phyloP scores from a whole-genome alignment of 805 yeast genomes.

The Ascoidea rubescens region DNA sequence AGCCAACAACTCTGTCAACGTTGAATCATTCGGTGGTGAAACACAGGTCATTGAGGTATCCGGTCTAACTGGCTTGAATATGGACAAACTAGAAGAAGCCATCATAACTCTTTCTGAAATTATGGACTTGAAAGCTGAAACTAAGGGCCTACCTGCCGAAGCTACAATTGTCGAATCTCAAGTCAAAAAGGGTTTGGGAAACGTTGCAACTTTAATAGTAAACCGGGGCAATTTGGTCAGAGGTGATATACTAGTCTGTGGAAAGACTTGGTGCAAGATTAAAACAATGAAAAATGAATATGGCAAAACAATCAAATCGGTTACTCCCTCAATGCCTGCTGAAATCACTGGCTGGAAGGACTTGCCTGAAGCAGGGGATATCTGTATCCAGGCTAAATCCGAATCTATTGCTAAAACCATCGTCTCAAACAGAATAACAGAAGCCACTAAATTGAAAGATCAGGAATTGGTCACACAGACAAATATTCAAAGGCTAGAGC shows the following conservation, averaged over 20 bases:
- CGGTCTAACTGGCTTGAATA: constrained; percentile 80
- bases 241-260: constrained; percentile 74
- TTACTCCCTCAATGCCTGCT: constrained; percentile 82
- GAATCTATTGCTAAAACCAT: constrained; percentile 72
- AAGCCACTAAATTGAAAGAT: constrained; percentile 39
- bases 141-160: constrained; percentile 37
- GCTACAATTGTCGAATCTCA: constrained; percentile 88
- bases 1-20: constrained; percentile 62
- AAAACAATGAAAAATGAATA: constrained; percentile 62
- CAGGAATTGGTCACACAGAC: constrained; percentile 53
- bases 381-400: constrained; percentile 57
- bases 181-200: constrained; percentile 70
- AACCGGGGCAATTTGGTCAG: constrained; percentile 61
- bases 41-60: constrained; percentile 80
- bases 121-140: constrained; percentile 57
- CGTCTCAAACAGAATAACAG: constrained; percentile 43
- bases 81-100: constrained; percentile 83
- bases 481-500: constrained; percentile 51
- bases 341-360: constrained; percentile 92
- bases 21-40: constrained; percentile 93
- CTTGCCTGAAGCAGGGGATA: constrained; percentile 84
- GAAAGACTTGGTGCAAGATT: constrained; percentile 76
- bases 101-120: constrained; percentile 75
- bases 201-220: constrained; percentile 73
- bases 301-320: constrained; percentile 47